These are phyloP conservation scores for Albatrellus ellisii DNA, from an alignment of 768 basidiomycete genomes.

Conservation along the genomic window DNA sequence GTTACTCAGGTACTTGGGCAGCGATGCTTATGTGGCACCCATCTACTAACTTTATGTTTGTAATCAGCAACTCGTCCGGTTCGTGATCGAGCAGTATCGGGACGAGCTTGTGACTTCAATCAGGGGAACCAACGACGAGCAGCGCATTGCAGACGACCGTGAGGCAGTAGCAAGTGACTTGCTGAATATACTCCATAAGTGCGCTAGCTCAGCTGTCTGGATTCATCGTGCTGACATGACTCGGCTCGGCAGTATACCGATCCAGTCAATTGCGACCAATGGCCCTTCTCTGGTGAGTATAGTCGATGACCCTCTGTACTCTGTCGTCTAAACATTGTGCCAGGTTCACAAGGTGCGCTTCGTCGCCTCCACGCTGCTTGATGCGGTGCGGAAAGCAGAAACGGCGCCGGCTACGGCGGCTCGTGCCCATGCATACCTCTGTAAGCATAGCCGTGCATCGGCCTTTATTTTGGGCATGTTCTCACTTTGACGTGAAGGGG, in stretches of 20 bases:
- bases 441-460: slow-evolving; percentile 29
- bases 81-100: slow-evolving; percentile 85
- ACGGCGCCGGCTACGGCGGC: slow-evolving; percentile 71
- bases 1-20: slow-evolving; percentile 62
- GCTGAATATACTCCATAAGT: slow-evolving; percentile 77
- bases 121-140: slow-evolving; percentile 51
- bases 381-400: slow-evolving; percentile 72
- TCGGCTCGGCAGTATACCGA: slow-evolving; percentile 53
- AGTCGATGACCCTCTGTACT: not conserved
- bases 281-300: slow-evolving; percentile 60
- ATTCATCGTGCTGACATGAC: not conserved
- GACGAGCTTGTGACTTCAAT: slow-evolving; percentile 68
- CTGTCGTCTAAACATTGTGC: slow-evolving; percentile 5
- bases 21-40: not conserved
- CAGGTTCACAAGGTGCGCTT: slow-evolving; percentile 89
- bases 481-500: slow-evolving; percentile 38
- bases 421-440: slow-evolving; percentile 77
- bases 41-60: slow-evolving; percentile 2
- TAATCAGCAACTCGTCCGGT: slow-evolving; percentile 78
- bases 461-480: not conserved
- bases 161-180: slow-evolving; percentile 83
- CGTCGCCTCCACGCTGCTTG: slow-evolving; percentile 81
- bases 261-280: slow-evolving; percentile 85
- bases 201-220: slow-evolving; percentile 10
- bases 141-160: slow-evolving; percentile 53